phyloP scores from a whole-genome alignment of 164 flowering plant species.

The Magnolia sinica region DNA sequence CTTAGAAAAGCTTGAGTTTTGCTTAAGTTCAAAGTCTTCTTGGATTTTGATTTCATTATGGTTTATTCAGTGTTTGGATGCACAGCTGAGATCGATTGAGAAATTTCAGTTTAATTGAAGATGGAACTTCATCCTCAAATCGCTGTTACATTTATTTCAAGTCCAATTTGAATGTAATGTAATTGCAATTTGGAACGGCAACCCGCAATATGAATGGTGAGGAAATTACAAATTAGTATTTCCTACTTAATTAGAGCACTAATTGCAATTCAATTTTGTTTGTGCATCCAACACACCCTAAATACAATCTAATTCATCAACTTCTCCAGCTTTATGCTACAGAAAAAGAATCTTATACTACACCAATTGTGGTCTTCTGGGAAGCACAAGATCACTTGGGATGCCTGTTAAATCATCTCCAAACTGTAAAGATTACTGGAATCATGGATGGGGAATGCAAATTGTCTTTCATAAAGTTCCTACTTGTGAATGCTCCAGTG shows the following conservation, averaged over 20 bases:
- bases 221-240: too few species aligned
- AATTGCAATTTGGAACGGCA: too few species aligned
- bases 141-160: not conserved
- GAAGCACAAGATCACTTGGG: slow-evolving; percentile 21
- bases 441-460: slow-evolving; percentile 30
- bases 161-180: too few species aligned
- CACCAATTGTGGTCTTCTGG: slow-evolving; percentile 11
- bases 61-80: not conserved
- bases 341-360: slow-evolving; percentile 15
- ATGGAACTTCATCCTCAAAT: slow-evolving; percentile 4
- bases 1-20: slow-evolving; percentile 41
- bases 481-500: slow-evolving; percentile 45
- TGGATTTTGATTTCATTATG: not conserved
- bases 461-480: slow-evolving; percentile 41
- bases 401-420: slow-evolving; percentile 28
- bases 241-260: too few species aligned
- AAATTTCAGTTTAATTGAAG: not conserved
- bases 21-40: slow-evolving; percentile 27
- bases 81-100: too few species aligned
- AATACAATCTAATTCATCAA: too few species aligned
- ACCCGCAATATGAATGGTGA: too few species aligned
- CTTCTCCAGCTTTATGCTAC: slow-evolving; percentile 28
- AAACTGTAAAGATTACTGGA: slow-evolving; percentile 32
- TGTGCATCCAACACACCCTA: too few species aligned
- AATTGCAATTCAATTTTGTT: too few species aligned